Conservation (phyloP, 331 rosid species). For the Malus hybrid region DNA sequence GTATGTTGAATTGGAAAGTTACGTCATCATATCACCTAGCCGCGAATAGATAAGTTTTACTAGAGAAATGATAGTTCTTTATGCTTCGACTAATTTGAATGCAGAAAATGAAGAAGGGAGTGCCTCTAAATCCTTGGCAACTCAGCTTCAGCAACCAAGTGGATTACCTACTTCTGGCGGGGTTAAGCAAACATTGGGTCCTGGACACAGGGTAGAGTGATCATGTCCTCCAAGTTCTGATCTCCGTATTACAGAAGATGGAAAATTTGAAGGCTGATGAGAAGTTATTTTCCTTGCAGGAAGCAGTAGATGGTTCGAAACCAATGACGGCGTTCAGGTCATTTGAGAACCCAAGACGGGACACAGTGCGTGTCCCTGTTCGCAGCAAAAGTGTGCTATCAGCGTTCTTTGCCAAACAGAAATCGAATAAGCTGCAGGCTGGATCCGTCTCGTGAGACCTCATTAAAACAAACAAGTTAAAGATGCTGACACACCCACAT, state of each 20-base stretch:
- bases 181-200: constrained; percentile 37
- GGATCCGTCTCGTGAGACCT: constrained; percentile 38
- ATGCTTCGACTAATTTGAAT: constrained; percentile 20
- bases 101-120: constrained; percentile 55
- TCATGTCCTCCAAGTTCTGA: background rate
- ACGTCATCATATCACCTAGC: background rate
- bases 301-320: constrained; percentile 44
- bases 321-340: constrained; percentile 51
- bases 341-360: constrained; percentile 48
- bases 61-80: constrained; percentile 6
- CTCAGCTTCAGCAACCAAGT: constrained; percentile 35
- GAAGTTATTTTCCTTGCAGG: constrained; percentile 36
- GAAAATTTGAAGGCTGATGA: constrained; percentile 3
- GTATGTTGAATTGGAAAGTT: constrained; percentile 29
- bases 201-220: constrained; percentile 43
- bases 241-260: background rate
- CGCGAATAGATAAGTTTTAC: background rate
- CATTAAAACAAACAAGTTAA: constrained; percentile 4
- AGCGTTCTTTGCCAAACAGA: constrained; percentile 68
- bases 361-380: constrained; percentile 35
- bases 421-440: constrained; percentile 36
- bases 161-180: constrained; percentile 51
- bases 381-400: constrained; percentile 89
- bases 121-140: constrained; percentile 30
- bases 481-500: constrained; percentile 3